Evolutionary conservation across 306 rosid genomes (phyloP).

Genomic region (Malus fusca): DNA sequence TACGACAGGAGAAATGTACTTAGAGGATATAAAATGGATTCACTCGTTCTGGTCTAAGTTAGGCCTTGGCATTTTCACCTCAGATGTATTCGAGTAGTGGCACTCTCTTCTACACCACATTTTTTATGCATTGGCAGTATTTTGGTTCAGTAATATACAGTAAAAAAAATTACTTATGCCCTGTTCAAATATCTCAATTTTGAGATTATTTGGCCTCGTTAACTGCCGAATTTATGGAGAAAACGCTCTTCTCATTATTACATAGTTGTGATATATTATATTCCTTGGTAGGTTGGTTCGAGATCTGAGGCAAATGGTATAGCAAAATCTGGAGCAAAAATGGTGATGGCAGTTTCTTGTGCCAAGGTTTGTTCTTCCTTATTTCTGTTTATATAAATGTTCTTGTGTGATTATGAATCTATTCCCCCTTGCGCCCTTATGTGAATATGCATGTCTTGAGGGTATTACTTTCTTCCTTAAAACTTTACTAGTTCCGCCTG

Average conservation of each 20-base stretch:
- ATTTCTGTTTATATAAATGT: not conserved
- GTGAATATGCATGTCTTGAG: not conserved
- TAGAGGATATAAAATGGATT: slow-evolving; percentile 3
- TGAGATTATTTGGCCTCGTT: not conserved
- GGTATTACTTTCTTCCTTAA: not conserved
- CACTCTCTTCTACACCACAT: not conserved
- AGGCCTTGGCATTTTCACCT: not conserved
- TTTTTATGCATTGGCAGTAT: not conserved
- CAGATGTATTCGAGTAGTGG: not conserved
- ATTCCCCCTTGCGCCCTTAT: not conserved
- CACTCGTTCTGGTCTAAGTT: not conserved
- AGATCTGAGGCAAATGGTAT: slow-evolving; percentile 94
- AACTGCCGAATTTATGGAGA: not conserved
- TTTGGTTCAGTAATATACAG: not conserved
- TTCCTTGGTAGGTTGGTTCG: slow-evolving; percentile 68
- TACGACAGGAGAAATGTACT: not conserved
- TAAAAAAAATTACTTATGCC: not conserved
- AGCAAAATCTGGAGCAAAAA: slow-evolving; percentile 95
- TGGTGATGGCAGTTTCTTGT: slow-evolving; percentile 99
- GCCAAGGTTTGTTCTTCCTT: slow-evolving; percentile 62
- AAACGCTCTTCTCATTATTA: not conserved
- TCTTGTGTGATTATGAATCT: not conserved
- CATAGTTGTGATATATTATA: not conserved
- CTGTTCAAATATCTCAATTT: not conserved
- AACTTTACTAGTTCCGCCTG: not conserved